Conservation (phyloP, 2,329 filamentous ascomycete genomes). For the Alternaria ethzedia region DNA sequence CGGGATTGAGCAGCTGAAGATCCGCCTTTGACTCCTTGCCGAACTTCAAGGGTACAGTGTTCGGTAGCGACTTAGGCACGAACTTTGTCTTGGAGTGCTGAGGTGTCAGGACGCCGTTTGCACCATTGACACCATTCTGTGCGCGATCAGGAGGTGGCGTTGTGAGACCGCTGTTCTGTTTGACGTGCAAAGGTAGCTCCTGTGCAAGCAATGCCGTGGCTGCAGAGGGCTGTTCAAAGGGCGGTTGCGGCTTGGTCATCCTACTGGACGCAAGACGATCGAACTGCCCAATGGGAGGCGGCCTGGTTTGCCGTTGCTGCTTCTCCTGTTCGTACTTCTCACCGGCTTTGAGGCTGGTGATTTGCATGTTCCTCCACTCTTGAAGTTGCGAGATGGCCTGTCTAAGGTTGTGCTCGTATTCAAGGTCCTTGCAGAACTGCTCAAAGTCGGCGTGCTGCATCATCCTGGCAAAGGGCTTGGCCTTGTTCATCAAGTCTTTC, state of each 20-base stretch:
- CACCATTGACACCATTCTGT: conserved; percentile 60
- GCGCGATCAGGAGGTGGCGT: conserved; percentile 51
- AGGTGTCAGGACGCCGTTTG: conserved; percentile 48
- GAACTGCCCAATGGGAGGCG: conserved; percentile 76
- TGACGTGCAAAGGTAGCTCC: conserved; percentile 71
- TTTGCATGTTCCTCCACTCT: conserved; percentile 87
- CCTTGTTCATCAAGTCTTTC: conserved; percentile 85
- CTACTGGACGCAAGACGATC: conserved; percentile 80
- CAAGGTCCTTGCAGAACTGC: conserved; percentile 79
- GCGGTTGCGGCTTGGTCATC: conserved; percentile 68
- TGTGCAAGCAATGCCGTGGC: conserved; percentile 79
- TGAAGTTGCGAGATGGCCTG: conserved; percentile 90
- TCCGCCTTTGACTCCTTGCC: conserved; percentile 80
- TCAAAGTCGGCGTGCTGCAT: conserved; percentile 95
- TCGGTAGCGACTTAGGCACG: conserved; percentile 63
- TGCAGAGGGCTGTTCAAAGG: conserved; percentile 72
- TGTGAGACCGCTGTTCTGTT: conserved; percentile 50
- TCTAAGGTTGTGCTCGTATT: conserved; percentile 89
- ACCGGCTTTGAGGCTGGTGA: conserved; percentile 82
- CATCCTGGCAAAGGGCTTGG: conserved; percentile 94
- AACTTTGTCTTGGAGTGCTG: conserved; percentile 56
- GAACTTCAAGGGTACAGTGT: conserved; percentile 69
- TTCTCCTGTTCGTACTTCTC: conserved; percentile 96
- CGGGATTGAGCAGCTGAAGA: conserved; percentile 80
- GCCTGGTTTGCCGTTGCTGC: conserved; percentile 70